phyloP scores from a whole-genome alignment of 768 basidiomycete species.

The Mycena floridula region DNA sequence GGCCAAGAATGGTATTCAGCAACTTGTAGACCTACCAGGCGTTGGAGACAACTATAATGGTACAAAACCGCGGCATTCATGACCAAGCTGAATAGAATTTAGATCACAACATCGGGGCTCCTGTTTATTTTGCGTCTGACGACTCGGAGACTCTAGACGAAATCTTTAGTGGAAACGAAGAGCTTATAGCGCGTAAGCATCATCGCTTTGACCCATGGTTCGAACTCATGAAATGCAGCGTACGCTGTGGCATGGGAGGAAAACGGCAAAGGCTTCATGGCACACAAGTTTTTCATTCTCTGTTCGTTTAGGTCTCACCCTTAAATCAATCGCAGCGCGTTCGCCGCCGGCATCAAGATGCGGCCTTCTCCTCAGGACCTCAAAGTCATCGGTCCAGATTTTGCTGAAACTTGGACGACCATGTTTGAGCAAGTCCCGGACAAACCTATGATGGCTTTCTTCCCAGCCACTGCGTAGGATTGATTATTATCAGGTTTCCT shows the following conservation, averaged over 20 bases:
- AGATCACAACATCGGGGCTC: constrained; percentile 36
- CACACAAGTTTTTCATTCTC: constrained; percentile 44
- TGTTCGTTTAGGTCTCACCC: neutral
- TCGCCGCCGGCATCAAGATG: constrained; percentile 52
- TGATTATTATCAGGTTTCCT: too few species aligned
- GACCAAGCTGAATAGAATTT: neutral
- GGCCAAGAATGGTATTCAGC: constrained; percentile 37
- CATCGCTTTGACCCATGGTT: neutral
- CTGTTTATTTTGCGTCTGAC: constrained; percentile 36
- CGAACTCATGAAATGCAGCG: constrained; percentile 14
- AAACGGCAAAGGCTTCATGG: constrained; percentile 40
- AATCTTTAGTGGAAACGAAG: constrained; percentile 33
- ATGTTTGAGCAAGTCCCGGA: constrained; percentile 48
- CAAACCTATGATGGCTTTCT: constrained; percentile 46
- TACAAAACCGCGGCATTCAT: constrained; percentile 10
- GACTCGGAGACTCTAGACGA: constrained; percentile 44
- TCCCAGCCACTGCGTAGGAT: constrained; percentile 35
- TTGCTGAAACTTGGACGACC: constrained; percentile 40
- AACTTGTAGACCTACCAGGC: constrained; percentile 59
- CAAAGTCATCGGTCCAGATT: constrained; percentile 41
- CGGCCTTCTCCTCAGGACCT: constrained; percentile 47
- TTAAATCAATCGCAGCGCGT: constrained; percentile 25
- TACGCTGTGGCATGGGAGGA: constrained; percentile 25
- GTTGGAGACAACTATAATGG: constrained; percentile 70
- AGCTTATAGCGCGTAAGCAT: constrained; percentile 33